A percentile compares a stretch with the other conserved stretches of the same genome.
These are phyloP conservation scores for Umbelopsis sp. DNA, from an alignment of 192 early-diverging fungal genomes.

Conservation along the genomic window DNA sequence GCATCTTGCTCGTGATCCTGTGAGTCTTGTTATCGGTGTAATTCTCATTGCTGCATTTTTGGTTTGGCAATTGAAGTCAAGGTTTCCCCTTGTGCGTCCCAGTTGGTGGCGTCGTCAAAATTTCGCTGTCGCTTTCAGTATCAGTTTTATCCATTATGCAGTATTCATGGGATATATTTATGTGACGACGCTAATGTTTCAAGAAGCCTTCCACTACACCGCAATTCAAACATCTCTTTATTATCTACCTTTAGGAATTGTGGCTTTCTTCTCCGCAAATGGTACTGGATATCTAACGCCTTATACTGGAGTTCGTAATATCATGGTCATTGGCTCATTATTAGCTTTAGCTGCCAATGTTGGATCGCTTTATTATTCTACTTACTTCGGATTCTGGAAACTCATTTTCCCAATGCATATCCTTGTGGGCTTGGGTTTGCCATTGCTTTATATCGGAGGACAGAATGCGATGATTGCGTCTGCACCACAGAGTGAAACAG, in stretches of 20 bases:
- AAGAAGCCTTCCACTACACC: conserved; percentile 42
- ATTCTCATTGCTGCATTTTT: conserved; percentile 40
- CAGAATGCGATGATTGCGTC: conserved; percentile 35
- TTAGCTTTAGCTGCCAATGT: conserved; percentile 37
- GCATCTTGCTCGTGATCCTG: conserved; percentile 37
- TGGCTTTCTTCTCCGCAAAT: conserved; percentile 38
- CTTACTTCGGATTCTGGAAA: conserved; percentile 31
- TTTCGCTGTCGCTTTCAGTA: conserved; percentile 48
- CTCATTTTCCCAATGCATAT: conserved; percentile 40
- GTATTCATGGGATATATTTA: conserved; percentile 48
- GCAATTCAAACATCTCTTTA: conserved; percentile 47
- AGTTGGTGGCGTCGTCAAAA: conserved; percentile 46
- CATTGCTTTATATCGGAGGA: conserved; percentile 39
- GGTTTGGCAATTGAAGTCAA: conserved; percentile 40
- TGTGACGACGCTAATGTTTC: conserved; percentile 47
- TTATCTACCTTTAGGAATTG: conserved; percentile 42
- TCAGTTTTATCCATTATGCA: conserved; percentile 44
- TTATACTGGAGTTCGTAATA: conserved; percentile 35
- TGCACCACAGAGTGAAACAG: conserved; percentile 33
- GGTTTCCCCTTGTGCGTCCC: conserved; percentile 43
- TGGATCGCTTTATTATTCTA: conserved; percentile 27
- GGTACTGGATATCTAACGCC: conserved; percentile 41
- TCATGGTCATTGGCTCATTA: conserved; percentile 38
- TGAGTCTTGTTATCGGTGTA: conserved; percentile 37
- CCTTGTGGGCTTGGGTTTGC: conserved; percentile 39